phyloP scores from a whole-genome alignment of 208 protist species.

The Trypanosoma brucei region DNA sequence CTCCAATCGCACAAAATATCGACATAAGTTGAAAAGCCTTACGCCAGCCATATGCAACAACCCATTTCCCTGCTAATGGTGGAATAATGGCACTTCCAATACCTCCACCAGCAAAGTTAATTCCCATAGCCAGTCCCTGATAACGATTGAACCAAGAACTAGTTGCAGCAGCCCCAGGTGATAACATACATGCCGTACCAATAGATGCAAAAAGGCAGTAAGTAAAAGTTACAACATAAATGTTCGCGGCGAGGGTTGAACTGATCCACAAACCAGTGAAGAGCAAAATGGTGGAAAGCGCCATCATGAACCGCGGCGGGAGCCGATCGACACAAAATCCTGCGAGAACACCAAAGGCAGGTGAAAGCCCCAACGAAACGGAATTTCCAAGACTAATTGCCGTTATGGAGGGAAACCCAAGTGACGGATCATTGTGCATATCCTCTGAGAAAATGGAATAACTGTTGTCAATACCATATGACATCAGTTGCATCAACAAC shows the following conservation, averaged over 20 bases:
- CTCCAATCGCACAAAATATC: conserved; percentile 64
- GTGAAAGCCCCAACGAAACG: conserved; percentile 64
- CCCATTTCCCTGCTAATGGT: conserved; percentile 52
- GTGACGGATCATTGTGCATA: conserved; percentile 65
- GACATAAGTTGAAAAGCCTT: conserved; percentile 79
- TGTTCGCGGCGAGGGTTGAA: conserved; percentile 52
- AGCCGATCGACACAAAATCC: conserved; percentile 73
- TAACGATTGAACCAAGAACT: conserved; percentile 65
- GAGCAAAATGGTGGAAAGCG: conserved; percentile 42
- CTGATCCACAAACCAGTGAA: conserved; percentile 63
- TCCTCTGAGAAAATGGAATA: conserved; percentile 67
- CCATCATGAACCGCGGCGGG: conserved; percentile 69
- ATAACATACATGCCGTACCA: conserved; percentile 71
- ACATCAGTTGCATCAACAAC: conserved; percentile 80
- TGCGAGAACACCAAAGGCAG: conserved; percentile 64
- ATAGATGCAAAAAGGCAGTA: conserved; percentile 73
- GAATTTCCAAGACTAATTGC: conserved; percentile 76
- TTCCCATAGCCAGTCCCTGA: conserved; percentile 62
- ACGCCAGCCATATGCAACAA: conserved; percentile 74
- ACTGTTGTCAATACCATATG: conserved; percentile 83
- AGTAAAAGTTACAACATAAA: conserved; percentile 51
- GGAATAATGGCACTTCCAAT: conserved; percentile 69
- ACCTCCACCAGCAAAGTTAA: conserved; percentile 74
- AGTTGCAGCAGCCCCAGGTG: conserved; percentile 63
- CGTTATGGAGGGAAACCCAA: conserved; percentile 62